phyloP scores from a whole-genome alignment of 805 yeast species.

The Saccharomycopsis olivae region DNA sequence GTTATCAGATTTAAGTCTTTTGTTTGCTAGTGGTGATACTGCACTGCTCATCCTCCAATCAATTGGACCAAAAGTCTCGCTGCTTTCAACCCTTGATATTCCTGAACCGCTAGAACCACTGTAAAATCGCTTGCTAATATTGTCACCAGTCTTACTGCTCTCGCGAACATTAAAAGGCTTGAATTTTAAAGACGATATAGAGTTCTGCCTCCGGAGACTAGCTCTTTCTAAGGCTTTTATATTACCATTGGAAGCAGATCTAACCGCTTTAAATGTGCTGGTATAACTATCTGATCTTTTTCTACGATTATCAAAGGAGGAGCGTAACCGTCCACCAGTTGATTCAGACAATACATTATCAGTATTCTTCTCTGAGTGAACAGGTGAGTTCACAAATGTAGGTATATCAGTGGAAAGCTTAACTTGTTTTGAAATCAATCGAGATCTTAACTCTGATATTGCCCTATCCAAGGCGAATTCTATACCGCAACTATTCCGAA shows the following conservation, averaged over 20 bases:
- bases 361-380: no score
- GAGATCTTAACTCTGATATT: slow-evolving; percentile 27
- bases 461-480: slow-evolving; percentile 82
- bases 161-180: not conserved
- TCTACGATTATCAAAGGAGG: not conserved
- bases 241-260: slow-evolving; percentile 12
- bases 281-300: slow-evolving; percentile 3
- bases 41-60: slow-evolving; percentile 2
- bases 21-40: not conserved
- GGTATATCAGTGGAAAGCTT: slow-evolving; percentile 3
- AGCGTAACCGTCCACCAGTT: no score
- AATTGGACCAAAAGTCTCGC: slow-evolving; percentile 2
- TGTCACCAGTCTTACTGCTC: not conserved
- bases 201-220: slow-evolving; percentile 3
- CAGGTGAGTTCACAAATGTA: slow-evolving; percentile 11
- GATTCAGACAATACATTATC: no score
- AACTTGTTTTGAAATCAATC: slow-evolving; percentile 11
- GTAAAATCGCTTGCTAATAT: not conserved
- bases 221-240: not conserved
- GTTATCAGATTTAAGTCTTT: no score
- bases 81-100: no score
- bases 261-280: not conserved
- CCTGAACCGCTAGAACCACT: not conserved
- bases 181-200: slow-evolving; percentile 1
- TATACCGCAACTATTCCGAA: slow-evolving; percentile 80